Conservation (phyloP, 2,329 filamentous ascomycete species). For the Cordyceps tenuipes region DNA sequence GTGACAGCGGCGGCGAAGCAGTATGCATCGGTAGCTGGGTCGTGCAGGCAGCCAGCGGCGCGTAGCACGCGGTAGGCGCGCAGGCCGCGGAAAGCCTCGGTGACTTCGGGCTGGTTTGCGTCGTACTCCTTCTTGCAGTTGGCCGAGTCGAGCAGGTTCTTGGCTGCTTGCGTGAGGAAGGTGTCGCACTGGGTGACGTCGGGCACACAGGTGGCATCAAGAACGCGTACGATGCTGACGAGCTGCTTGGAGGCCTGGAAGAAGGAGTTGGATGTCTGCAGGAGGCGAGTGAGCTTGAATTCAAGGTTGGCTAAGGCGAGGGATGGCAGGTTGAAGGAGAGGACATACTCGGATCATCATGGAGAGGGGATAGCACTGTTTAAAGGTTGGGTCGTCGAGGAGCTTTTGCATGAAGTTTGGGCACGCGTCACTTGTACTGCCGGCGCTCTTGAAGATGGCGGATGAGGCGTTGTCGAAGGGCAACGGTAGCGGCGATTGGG, state of each 20-base stretch:
- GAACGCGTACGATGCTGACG: conserved; percentile 62
- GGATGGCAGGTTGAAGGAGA: no score
- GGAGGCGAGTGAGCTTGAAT: not conserved
- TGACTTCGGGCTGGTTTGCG: conserved; percentile 58
- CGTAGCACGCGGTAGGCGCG: conserved; percentile 71
- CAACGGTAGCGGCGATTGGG: conserved; percentile 43
- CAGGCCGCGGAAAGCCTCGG: conserved; percentile 68
- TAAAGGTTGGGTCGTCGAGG: conserved; percentile 57
- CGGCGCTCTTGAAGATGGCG: conserved; percentile 49
- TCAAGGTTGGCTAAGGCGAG: not conserved
- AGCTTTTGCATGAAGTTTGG: conserved; percentile 61
- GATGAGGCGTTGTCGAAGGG: conserved; percentile 60
- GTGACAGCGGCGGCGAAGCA: conserved; percentile 79
- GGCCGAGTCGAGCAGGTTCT: conserved; percentile 49
- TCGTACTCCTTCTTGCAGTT: conserved; percentile 68
- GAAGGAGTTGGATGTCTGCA: conserved; percentile 71
- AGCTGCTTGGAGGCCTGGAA: conserved; percentile 70
- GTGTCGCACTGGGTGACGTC: conserved; percentile 56
- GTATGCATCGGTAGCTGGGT: conserved; percentile 58
- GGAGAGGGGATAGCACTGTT: conserved; percentile 73
- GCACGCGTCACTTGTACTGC: conserved; percentile 42
- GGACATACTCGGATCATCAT: conserved; percentile 65
- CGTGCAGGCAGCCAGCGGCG: conserved; percentile 69
- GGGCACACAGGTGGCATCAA: conserved; percentile 70
- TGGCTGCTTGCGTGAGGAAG: conserved; percentile 57